Evolutionary conservation across 1,139 yeast species (phyloP).

Genomic region (Meyerozyma athensensis): DNA sequence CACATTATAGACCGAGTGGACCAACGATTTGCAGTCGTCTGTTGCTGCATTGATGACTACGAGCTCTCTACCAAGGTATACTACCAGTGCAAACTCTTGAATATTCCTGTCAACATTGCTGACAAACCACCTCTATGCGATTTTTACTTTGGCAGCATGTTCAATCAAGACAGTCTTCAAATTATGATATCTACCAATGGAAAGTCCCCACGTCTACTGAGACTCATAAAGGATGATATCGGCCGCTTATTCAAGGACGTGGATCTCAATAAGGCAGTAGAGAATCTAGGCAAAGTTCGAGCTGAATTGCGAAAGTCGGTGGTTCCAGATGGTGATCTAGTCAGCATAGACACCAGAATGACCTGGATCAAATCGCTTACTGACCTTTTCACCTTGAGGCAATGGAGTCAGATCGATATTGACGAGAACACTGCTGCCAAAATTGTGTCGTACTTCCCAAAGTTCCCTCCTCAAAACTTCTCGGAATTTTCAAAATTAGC

Average conservation of each 20-base stretch:
- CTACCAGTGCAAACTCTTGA: constrained; percentile 48
- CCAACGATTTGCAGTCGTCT: constrained; percentile 55
- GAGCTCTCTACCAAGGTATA: constrained; percentile 55
- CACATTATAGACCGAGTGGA: constrained; percentile 31
- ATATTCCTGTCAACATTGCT: constrained; percentile 75
- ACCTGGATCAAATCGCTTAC: constrained; percentile 66
- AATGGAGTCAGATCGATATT: constrained; percentile 50
- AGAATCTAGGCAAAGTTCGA: constrained; percentile 57
- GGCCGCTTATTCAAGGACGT: constrained; percentile 40
- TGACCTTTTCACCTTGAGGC: constrained; percentile 51
- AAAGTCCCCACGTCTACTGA: constrained; percentile 71
- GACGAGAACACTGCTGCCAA: constrained; percentile 18
- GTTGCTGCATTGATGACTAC: constrained; percentile 76
- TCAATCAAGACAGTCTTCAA: constrained; percentile 71
- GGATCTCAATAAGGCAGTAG: constrained; percentile 55
- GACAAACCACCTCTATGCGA: constrained; percentile 83
- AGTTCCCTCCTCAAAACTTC: constrained; percentile 37
- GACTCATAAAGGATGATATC: constrained; percentile 57
- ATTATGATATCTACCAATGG: constrained; percentile 85
- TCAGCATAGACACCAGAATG: constrained; percentile 61
- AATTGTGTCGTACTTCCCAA: constrained; percentile 35
- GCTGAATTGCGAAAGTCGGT: constrained; percentile 42
- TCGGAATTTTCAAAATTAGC: constrained; percentile 21
- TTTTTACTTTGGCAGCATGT: constrained; percentile 80
- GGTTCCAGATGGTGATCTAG: constrained; percentile 43